These are phyloP conservation scores for Ramalina intermedia DNA, from an alignment of 495 filamentous ascomycete species.

Conservation along the genomic window DNA sequence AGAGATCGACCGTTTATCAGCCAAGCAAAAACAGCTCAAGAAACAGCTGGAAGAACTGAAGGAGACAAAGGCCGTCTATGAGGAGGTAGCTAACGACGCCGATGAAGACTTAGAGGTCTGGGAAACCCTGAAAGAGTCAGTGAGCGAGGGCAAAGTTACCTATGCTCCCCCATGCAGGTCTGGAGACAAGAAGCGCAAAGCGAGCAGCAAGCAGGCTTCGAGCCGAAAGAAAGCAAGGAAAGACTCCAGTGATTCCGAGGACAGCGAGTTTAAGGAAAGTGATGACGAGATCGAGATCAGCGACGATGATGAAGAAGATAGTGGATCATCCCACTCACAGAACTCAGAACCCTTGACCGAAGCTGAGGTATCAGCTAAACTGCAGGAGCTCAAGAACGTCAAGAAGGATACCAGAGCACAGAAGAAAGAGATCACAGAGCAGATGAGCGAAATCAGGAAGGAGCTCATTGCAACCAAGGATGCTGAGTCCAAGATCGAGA, in stretches of 20 bases:
- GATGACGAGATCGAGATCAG: slow-evolving; percentile 6
- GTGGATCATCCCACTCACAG: slow-evolving; percentile 1
- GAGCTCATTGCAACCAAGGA: slow-evolving; percentile 18
- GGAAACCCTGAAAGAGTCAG: slow-evolving; percentile 30
- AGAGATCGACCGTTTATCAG: slow-evolving; percentile 22
- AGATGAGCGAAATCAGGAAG: slow-evolving; percentile 17
- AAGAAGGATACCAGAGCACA: slow-evolving; percentile 25
- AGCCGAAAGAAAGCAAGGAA: slow-evolving; percentile 12
- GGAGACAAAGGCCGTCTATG: slow-evolving; percentile 21
- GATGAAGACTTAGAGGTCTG: slow-evolving; percentile 30
- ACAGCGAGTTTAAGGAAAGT: slow-evolving; percentile 13
- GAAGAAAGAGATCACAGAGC: slow-evolving; percentile 17
- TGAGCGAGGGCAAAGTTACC: slow-evolving; percentile 32
- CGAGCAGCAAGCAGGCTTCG: slow-evolving; percentile 22
- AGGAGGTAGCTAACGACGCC: slow-evolving; percentile 20
- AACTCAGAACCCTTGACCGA: slow-evolving; percentile 20
- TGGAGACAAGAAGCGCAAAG: slow-evolving; percentile 17
- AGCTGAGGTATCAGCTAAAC: slow-evolving; percentile 22
- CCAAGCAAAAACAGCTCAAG: slow-evolving; percentile 21
- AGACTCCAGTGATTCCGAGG: slow-evolving; percentile 13
- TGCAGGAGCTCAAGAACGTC: slow-evolving; percentile 21
- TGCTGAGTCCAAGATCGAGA: slow-evolving; percentile 21
- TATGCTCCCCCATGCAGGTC: slow-evolving; percentile 27
- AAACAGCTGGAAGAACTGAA: slow-evolving; percentile 22
- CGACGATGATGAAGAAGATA: slow-evolving; percentile 11